These are phyloP conservation scores for Cymodocea nodosa DNA, from an alignment of 116 monocot species.

Conservation along the genomic window DNA sequence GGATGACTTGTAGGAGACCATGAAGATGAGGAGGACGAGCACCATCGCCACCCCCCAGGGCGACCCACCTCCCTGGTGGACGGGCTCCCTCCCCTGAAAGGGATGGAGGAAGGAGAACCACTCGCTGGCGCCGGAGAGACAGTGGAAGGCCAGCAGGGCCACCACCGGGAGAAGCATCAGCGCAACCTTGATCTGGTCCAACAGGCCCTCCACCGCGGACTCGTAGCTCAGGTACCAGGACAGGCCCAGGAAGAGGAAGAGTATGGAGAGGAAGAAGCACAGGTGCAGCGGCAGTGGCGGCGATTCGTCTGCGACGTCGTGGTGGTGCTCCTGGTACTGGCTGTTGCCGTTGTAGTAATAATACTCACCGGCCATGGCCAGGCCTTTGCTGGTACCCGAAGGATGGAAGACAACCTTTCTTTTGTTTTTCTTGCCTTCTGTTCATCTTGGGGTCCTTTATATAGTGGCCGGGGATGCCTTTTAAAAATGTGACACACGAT, in stretches of 20 bases:
- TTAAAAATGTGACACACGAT: no score
- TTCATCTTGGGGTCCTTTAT: no score
- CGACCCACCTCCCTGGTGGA: conserved; percentile 30
- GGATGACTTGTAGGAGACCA: conserved; percentile 51
- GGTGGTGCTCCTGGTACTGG: neutral
- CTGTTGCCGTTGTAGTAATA: conserved; percentile 1
- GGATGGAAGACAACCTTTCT: no score
- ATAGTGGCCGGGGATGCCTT: no score
- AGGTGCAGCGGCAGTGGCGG: conserved; percentile 51
- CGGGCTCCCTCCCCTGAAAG: conserved; percentile 24
- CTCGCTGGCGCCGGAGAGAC: conserved; percentile 17
- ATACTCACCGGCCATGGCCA: conserved; percentile 2
- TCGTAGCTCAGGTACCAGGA: conserved; percentile 67
- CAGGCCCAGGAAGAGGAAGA: conserved; percentile 33
- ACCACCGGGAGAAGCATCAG: conserved; percentile 45
- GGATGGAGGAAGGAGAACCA: conserved; percentile 13
- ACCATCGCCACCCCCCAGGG: conserved; percentile 57
- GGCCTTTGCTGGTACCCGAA: no score
- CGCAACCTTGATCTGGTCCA: conserved; percentile 38
- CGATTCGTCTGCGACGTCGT: neutral
- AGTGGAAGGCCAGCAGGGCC: conserved; percentile 42
- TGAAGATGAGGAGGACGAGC: conserved; percentile 41
- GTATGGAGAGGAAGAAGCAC: conserved; percentile 41
- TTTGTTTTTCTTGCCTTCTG: no score
- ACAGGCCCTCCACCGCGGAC: conserved; percentile 36